Base-by-base conservation (phyloP, 179 eudicot species). In the Vitellaria paradoxa region DNA sequence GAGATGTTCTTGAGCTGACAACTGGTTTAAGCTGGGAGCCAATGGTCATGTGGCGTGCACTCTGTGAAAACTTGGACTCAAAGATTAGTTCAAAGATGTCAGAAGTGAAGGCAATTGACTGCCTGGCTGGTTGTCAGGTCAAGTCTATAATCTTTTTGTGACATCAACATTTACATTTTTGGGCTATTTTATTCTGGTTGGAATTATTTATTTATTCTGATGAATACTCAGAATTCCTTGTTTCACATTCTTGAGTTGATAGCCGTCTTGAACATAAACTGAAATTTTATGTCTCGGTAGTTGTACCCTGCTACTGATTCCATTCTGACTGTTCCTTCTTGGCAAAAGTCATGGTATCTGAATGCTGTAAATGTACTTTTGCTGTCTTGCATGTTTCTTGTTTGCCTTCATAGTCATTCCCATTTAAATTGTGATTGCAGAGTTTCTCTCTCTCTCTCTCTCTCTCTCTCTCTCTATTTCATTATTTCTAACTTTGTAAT, bases 1-100 rank as follows among this genome's bases (percentile, higher is more conserved):
- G 74, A 53, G 80, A 96, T 80, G 90, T 89, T 73, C 83, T 92
- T 50, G 86, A 86, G 52, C 85, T 82, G 77, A 85, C 93, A 9
- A 70, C 82, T 79, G 97, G 99, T 21, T 83, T 96, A 69, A 96
- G 99, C 75, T 96, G 99, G 99, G 99, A 96, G 67, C 99, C 99
- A 17, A 91, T 79, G 89, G 98, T 92, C 12, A 91, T 96, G 94
- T 88, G 88, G 88, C 92, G 99, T 75, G 99, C 96, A 23, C 80
- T 88, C 26, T 84, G 92, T 81, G 94, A 91, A 66, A 82, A 82
- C 26, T 57, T 76, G 72, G 95, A 91, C 83, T 73, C 81, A 5
- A 78, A 64, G 8, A 83, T 85, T 59, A 87, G 82, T 77, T 64
- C 85, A 72, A 86, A 80, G 11, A 84, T 83, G 85, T 84, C 87